Evolutionary conservation across 2,329 filamentous ascomycete genomes (phyloP), one percentile per base, ranked within the genome.

Genomic region (Colletotrichum liriopes): DNA sequence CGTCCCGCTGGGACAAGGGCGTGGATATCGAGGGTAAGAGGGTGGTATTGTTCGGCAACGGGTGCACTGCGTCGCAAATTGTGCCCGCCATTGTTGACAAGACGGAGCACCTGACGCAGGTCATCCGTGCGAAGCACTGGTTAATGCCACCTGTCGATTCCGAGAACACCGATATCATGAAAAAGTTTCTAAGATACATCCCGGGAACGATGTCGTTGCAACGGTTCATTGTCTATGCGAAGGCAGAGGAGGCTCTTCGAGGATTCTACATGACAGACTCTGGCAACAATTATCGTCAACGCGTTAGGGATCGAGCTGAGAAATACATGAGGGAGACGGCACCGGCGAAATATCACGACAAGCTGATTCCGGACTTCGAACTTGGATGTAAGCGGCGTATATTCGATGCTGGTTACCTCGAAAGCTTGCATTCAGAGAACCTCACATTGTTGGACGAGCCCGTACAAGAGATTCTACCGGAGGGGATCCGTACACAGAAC

Each of bases 351-450:
- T 93, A 92, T 71, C 88, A 90, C 73, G 86, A 90, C 39, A 84
- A 91, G 8, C 78, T 93, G 45, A 89, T 89, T 0, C 91, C 91
- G 0, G 86, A 92, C 61, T 93, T 91, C 68, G 84, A 86, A 55
- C 79, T 92, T 18, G 90, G 90, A 1, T 92, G 90, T 81, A 93
- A 92, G 80, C 82, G 91, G n/a, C 84, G 90, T 18, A 87, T 93
- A 66, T 87, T 88, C 65, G 89, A 92, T 71, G 83, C 85, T 2
- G 83, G 83, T 1, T 93, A 91, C 82, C 84, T 90, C 26, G 75
- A 82, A 18, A 82, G 84, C 51, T 79, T 93, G 47, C 82, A 90
- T 47, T 79, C 86, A 4, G 79, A 85, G 0, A 89, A 89, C 9
- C 37, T 85, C 8, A 79, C 76, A 1, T 59, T 84, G 63, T 89